phyloP scores from a whole-genome alignment of 345 rosid species.

The Acer saccharum region DNA sequence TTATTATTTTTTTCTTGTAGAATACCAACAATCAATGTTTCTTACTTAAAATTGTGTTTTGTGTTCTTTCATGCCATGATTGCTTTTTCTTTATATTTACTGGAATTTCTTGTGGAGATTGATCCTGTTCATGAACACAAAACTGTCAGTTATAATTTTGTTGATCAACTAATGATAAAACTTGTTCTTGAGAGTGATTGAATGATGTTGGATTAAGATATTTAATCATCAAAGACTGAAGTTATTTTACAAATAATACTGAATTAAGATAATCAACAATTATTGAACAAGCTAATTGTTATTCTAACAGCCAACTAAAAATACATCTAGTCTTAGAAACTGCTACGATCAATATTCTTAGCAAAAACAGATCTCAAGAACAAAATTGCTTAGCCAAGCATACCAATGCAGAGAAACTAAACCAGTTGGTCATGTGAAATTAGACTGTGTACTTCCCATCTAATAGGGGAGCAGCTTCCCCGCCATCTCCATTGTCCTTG shows the following conservation, averaged over 20 bases:
- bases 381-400: conserved; percentile 19
- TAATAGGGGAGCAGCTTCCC: no score
- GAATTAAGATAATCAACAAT: background rate
- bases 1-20: conserved; percentile 12
- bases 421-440: background rate
- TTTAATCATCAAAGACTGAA: no score
- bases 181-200: background rate
- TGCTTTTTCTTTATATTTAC: background rate
- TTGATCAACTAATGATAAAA: no score
- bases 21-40: conserved; percentile 16
- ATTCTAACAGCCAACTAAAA: background rate
- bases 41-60: background rate
- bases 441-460: background rate
- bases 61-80: background rate
- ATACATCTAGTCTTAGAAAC: background rate
- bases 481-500: background rate
- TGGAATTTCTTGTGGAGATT: background rate
- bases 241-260: background rate
- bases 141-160: no score
- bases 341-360: background rate
- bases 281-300: background rate
- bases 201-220: background rate
- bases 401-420: background rate
- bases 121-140: background rate
- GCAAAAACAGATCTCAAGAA: background rate